Percentiles rank a stretch among this genome's conserved stretches.
These are phyloP conservation scores for Chlorella sp. DNA, from an alignment of 139 green algal genomes.

Conservation along the genomic window DNA sequence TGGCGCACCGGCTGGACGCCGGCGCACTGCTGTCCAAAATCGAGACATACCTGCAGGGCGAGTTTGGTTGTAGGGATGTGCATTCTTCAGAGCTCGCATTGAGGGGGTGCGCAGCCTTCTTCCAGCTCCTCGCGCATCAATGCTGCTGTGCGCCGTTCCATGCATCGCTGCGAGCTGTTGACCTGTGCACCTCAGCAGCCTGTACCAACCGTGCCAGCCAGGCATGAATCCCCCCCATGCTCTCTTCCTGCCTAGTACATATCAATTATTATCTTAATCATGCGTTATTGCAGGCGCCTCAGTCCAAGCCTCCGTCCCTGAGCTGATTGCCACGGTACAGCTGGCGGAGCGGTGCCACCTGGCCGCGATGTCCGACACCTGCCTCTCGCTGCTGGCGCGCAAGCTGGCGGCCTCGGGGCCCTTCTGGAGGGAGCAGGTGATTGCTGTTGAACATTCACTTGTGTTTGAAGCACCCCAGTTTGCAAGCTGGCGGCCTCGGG, in stretches of 20 bases:
- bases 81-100: no score
- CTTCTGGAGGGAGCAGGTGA: conserved; percentile 16
- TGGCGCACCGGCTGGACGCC: conserved; percentile 31
- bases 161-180: no score
- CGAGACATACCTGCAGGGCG: conserved; percentile 19
- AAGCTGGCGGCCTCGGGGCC: conserved; percentile 1
- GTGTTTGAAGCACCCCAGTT: no score
- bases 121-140: no score
- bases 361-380: neutral
- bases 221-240: neutral
- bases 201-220: no score
- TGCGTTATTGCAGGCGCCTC: neutral
- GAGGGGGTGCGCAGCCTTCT: no score
- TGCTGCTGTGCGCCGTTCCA: no score
- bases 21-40: conserved; percentile 22
- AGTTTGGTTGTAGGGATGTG: neutral
- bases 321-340: conserved; percentile 8
- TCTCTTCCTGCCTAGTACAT: no score
- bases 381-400: conserved; percentile 12
- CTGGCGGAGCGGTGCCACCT: conserved; percentile 30
- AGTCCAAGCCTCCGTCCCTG: neutral
- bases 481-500: conserved; percentile 1
- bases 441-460: neutral
- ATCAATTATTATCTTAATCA: no score
- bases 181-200: no score